Base-by-base conservation (phyloP, 2,329 filamentous ascomycete species). In the Thielaviopsis punctulata region DNA sequence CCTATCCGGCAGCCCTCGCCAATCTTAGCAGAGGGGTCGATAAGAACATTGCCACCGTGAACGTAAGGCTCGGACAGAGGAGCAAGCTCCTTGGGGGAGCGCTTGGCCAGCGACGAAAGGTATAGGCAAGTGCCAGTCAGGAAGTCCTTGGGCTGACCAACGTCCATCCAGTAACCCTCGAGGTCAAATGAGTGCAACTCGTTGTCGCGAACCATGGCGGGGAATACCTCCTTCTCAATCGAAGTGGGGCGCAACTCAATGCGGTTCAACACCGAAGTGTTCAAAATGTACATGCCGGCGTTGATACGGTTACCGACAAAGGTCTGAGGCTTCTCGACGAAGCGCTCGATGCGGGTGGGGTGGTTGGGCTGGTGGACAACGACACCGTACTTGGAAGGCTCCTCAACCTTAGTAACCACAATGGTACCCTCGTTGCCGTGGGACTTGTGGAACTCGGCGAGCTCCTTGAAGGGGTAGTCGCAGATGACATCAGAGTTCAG, bases 231-330 rank as follows among this genome's bases (percentile, higher is more conserved):
- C 72, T 96, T 90, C 72, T 98, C 90, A 65, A 96, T 98, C 6
- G 88, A 95, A 49, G 90, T 96, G 43, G 92, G 92, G 57, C 90
- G 86, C 59, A 96, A 81, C 68, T 96, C 90, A 63, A 98, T 96
- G 66, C 90, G 85, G 59, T 82, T 73, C 56, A 98, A 79, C 41
- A 96, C 80, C 49, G 83, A 88, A 48, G 89, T 88, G 75, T 95
- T 96, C 63, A 96, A 76, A 62, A 96, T 94, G 75, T 96, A 96
- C 70, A 96, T 86, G 70, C 92, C 92, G 60, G 90, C 92, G 63
- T 96, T 96, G 77, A 96, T 96, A 59, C 90, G 85, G 78, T 96
- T 96, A 62, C 90, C 90, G 54, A 96, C 90, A 65, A 95, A 96
- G 71, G 96, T 87, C 65, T 96, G 86, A 36, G 90, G 90, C 77